phyloP scores from a whole-genome alignment of 2,329 filamentous ascomycete genomes.

The Reticulascus tulasneorum region DNA sequence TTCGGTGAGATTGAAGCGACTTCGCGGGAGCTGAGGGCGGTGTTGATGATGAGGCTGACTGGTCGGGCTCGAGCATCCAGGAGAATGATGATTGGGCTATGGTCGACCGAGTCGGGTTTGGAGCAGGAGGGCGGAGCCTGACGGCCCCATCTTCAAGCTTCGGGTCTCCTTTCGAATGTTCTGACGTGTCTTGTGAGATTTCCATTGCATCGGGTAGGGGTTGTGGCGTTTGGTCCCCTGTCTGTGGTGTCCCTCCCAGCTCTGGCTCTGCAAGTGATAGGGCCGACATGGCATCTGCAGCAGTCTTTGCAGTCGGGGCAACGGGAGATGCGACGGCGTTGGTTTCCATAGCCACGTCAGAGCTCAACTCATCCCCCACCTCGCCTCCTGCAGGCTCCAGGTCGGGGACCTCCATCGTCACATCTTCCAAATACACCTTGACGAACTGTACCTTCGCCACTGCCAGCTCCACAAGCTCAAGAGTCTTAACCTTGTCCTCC shows the following conservation, averaged over 20 bases:
- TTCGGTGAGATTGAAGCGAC: conserved; percentile 27
- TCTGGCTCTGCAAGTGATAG: conserved; percentile 3
- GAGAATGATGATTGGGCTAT: conserved; percentile 73
- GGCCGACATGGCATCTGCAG: conserved; percentile 7
- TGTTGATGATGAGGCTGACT: conserved; percentile 29
- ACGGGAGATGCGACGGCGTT: background rate
- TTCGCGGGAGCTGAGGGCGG: conserved; percentile 18
- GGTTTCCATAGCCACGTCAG: conserved; percentile 7
- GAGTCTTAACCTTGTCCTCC: conserved; percentile 43
- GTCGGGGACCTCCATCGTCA: conserved; percentile 46
- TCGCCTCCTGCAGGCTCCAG: conserved; percentile 8
- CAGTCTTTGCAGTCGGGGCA: background rate
- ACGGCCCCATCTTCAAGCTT: no score
- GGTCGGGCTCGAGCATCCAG: conserved; percentile 68
- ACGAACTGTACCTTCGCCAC: conserved; percentile 63
- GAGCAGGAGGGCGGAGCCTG: conserved; percentile 21
- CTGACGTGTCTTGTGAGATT: conserved; percentile 4
- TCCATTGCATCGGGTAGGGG: conserved; percentile 7
- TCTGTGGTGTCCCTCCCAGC: background rate
- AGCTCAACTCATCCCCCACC: conserved; percentile 1
- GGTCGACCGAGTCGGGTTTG: conserved; percentile 59
- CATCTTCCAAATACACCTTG: conserved; percentile 58
- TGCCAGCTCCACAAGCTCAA: conserved; percentile 54
- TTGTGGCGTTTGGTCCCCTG: no score
- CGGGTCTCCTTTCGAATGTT: background rate